These are phyloP conservation scores for Pseudogymnoascus sp. DNA, from an alignment of 2,329 filamentous ascomycete species.

Conservation along the genomic window DNA sequence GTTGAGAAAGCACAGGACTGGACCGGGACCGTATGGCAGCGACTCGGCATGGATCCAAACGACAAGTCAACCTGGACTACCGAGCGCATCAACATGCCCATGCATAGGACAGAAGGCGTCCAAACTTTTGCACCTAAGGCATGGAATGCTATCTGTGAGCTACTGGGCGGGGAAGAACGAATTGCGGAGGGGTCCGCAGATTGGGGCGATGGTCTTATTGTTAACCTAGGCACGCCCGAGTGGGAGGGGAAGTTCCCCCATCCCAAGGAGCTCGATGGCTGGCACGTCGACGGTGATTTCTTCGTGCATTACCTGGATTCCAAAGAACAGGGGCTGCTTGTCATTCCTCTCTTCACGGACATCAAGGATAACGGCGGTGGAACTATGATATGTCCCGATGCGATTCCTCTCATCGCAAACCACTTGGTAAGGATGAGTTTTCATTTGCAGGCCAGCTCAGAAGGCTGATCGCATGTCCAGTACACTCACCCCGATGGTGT, in stretches of 20 bases:
- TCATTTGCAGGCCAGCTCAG: background rate
- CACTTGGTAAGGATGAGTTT: slow-evolving; percentile 36
- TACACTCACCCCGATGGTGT: slow-evolving; percentile 58
- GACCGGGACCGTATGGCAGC: slow-evolving; percentile 50
- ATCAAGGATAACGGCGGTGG: slow-evolving; percentile 54
- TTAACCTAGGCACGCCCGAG: slow-evolving; percentile 56
- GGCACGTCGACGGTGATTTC: slow-evolving; percentile 68
- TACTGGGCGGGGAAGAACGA: slow-evolving; percentile 56
- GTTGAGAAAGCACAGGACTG: slow-evolving; percentile 40
- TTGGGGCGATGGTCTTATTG: slow-evolving; percentile 64
- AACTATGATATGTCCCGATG: slow-evolving; percentile 56
- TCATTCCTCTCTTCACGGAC: slow-evolving; percentile 62
- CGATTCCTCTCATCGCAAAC: slow-evolving; percentile 48
- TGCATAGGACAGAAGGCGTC: slow-evolving; percentile 47
- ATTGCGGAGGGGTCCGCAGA: slow-evolving; percentile 40
- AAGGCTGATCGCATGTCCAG: slow-evolving; percentile 12
- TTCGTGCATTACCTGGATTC: slow-evolving; percentile 67
- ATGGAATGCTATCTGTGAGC: slow-evolving; percentile 59
- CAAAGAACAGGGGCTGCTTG: slow-evolving; percentile 60
- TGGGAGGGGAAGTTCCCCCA: slow-evolving; percentile 42
- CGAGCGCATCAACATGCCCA: slow-evolving; percentile 58
- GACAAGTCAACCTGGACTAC: slow-evolving; percentile 60
- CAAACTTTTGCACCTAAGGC: slow-evolving; percentile 55
- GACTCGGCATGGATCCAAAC: slow-evolving; percentile 55
- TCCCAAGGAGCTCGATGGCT: slow-evolving; percentile 47